Evolutionary conservation across 371 early-diverging fungal species (phyloP), one percentile per base, ranked within the genome.

Genomic region (Lichtheimia corymbifera): DNA sequence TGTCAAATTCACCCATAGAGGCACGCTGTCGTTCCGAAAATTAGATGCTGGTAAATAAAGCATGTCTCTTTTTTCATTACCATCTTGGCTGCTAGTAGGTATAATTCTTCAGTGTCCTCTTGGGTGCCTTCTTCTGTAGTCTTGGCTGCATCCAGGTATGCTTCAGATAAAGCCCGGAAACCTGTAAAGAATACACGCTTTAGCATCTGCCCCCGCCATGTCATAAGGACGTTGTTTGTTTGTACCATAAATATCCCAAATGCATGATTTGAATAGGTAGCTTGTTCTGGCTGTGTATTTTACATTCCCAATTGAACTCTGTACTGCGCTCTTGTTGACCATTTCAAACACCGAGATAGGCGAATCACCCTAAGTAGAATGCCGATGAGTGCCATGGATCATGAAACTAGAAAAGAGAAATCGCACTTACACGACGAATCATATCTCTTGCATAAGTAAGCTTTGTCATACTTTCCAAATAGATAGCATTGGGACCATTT

Each of bases 21-120:
- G 68, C 49, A 54, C 62, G 63, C 77, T 76, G 44, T 45, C 35
- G 9, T 11, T 11, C 35, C 6, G 2, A 35, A 11, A 9, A 11
- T 35, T 35, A 35, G 35, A 35, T 9, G 1, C 9, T 35, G 11
- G 5, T 11, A 35, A 35, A 11, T 11, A 28, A 28, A 35, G 2
- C 35, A 35, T 35, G 28, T 11, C 7, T 18, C 35, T 47, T 22
- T 20, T 18, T n/a, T 18, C 15, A 41, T 55, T 72, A 73, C 78
- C 71, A 65, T 63, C 41, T 63, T 55, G 2, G 73, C 71, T 11
- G 69, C 55, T 28, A 71, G 50, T 0, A 71, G 45, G 5, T 49
- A 55, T 3, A 70, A 58, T 22, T 73, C 66, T 67, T 75, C 75
- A 27, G 66, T 62, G 24, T 73, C 73, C 24, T 71, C 65, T 0